Evolutionary conservation across 495 filamentous ascomycete species (phyloP), one percentile per base, ranked within the genome.

Genomic region (Aspergillus sclerotiicarbonarius): DNA sequence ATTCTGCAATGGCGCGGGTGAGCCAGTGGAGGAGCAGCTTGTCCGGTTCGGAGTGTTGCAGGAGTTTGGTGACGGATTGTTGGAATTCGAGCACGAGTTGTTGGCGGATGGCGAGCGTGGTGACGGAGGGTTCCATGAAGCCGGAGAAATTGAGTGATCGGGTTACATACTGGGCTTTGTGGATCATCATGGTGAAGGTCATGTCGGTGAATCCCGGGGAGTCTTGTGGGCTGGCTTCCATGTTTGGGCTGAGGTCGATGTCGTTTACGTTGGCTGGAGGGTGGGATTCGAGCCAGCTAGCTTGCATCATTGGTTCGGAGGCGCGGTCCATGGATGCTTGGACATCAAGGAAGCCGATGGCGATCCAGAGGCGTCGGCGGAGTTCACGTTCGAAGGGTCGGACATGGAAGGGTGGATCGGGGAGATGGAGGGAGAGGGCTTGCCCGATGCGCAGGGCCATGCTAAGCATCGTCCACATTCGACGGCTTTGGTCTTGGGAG

Each of bases 381-480:
- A 77, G 63, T 35, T 77, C 62, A 6, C 64, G 63, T 30, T 75
- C 71, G 19, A 76, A 71, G 0, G 68, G 64, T 1, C 50, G 61
- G 12, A 76, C 62, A 0, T 63, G 53, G 18, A 75, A 76, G 15
- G 73, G 68, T 4, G 73, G 71, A 3, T 67, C 61, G 6, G 63
- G 31, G 19, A 71, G 73, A 56, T 91, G 85, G 21, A 90, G 78
- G 19, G 81, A 87, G 20, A 90, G 70, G 9, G 85, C 81, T 64
- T 90, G 87, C 2, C 81, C 87, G 21, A 89, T 82, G 49, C 88
- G 80, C 5, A 90, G 80, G 0, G 82, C 85, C 45, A 91, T 80
- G 19, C 84, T 83, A 2, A 87, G 80, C 63, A 90, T 75, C 48
- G 81, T 84, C 81, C 82, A 84, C n/a, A 71, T 64, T 49, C 72